Conservation (phyloP, 345 rosid species). For the Sonneratia alba region DNA sequence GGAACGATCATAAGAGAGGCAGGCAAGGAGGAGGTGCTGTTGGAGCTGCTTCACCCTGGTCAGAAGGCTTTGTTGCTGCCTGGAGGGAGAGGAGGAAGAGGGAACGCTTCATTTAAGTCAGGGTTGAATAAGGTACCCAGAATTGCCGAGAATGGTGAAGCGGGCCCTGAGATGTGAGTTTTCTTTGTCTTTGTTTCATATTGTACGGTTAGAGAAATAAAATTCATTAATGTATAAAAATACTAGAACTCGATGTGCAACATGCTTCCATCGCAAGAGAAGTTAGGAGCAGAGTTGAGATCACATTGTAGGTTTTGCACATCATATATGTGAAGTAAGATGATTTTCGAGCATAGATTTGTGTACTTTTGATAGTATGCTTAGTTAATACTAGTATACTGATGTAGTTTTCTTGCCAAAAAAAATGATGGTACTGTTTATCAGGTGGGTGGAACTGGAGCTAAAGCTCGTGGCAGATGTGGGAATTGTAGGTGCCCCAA, state of each 20-base stretch:
- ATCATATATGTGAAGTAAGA: not conserved
- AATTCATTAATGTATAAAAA: conserved; percentile 1
- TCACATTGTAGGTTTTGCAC: not conserved
- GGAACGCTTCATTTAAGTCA: conserved; percentile 79
- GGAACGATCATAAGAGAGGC: conserved; percentile 76
- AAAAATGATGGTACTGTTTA: conserved; percentile 16
- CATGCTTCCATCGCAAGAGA: not conserved
- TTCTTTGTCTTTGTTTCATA: not conserved
- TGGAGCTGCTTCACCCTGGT: conserved; percentile 76
- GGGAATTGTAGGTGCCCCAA: conserved; percentile 90
- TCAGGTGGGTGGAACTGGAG: conserved; percentile 97
- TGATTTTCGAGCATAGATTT: not conserved
- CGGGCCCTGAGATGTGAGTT: conserved; percentile 90
- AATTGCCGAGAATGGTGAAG: conserved; percentile 96
- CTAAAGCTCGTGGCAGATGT: conserved; percentile 84
- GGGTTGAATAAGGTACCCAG: conserved; percentile 76
- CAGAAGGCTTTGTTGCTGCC: conserved; percentile 72
- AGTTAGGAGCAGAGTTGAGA: not conserved
- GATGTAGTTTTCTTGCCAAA: not conserved
- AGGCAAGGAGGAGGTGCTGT: conserved; percentile 58
- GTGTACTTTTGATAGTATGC: not conserved
- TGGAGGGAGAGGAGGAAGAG: conserved; percentile 95
- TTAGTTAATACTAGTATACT: not conserved
- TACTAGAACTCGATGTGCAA: not conserved
- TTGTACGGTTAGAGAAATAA: not conserved